Evolutionary conservation across 192 early-diverging fungal species (phyloP).

Genomic region (Linnemannia elongata): DNA sequence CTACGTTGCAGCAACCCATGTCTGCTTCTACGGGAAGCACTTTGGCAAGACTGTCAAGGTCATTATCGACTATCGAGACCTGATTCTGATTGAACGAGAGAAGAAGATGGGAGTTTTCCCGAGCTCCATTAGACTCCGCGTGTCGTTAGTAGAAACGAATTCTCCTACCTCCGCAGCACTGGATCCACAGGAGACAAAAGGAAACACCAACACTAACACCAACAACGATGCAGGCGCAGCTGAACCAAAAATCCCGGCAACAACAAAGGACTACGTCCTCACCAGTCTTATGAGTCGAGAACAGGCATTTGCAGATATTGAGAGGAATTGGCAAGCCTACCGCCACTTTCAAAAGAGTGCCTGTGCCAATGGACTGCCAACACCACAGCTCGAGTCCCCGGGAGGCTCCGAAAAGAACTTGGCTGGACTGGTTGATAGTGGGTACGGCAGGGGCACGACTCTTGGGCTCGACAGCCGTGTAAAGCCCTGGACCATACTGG

Average conservation of each 20-base stretch:
- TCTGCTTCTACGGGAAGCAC: constrained; percentile 69
- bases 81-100: constrained; percentile 64
- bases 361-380: background rate
- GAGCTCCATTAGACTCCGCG: constrained; percentile 61
- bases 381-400: constrained; percentile 2
- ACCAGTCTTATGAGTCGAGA: constrained; percentile 65
- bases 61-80: constrained; percentile 59
- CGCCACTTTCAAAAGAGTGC: constrained; percentile 8
- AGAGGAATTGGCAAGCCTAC: constrained; percentile 29
- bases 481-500: background rate
- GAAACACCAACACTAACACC: background rate
- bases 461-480: background rate
- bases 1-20: constrained; percentile 60
- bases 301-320: constrained; percentile 58
- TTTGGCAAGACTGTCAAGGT: constrained; percentile 64
- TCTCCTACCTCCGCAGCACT: background rate
- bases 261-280: constrained; percentile 61
- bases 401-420: background rate
- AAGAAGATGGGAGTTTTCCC: constrained; percentile 68
- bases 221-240: background rate
- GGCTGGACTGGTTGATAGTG: background rate
- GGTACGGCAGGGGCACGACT: background rate
- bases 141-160: constrained; percentile 14
- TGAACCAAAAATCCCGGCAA: background rate
- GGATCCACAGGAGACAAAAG: background rate